phyloP scores from a whole-genome alignment of 228 moss, liverwort and hornwort genomes.

The Sphagnum fallax region DNA sequence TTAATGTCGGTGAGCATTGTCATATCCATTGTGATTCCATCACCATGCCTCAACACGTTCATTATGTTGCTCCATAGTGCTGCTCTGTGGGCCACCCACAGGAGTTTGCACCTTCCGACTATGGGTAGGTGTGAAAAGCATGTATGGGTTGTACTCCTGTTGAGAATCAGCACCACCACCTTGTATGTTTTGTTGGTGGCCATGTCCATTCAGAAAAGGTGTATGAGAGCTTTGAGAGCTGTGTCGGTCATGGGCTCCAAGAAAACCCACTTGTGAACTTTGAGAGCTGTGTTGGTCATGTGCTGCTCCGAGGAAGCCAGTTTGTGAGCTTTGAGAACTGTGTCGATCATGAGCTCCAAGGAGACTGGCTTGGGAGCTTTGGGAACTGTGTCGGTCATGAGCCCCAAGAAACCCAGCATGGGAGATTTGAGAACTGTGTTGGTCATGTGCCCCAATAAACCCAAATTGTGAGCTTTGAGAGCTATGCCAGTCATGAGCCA shows the following conservation, averaged over 20 bases:
- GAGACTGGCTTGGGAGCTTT: slow-evolving; percentile 11
- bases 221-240: slow-evolving; percentile 25
- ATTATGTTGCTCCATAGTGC: slow-evolving; percentile 80
- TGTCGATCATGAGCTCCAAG: slow-evolving; percentile 21
- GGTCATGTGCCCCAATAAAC: slow-evolving; percentile 46
- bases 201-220: slow-evolving; percentile 21
- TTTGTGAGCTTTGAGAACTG: slow-evolving; percentile 24
- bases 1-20: no score
- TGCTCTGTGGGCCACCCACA: slow-evolving; percentile 64
- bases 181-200: slow-evolving; percentile 15
- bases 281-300: slow-evolving; percentile 44
- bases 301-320: slow-evolving; percentile 34
- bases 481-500: slow-evolving; percentile 46
- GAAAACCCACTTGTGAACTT: slow-evolving; percentile 10
- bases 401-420: slow-evolving; percentile 56
- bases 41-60: slow-evolving; percentile 99
- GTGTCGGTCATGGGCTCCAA: slow-evolving; percentile 19
- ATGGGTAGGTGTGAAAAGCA: slow-evolving; percentile 74
- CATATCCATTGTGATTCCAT: neutral
- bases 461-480: slow-evolving; percentile 54
- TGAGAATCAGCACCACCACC: slow-evolving; percentile 27
- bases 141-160: slow-evolving; percentile 71
- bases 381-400: slow-evolving; percentile 43
- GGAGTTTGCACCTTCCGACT: slow-evolving; percentile 69
- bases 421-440: slow-evolving; percentile 47